Evolutionary conservation across 75 land plant species (phyloP), one percentile per base, ranked within the genome.

Genomic region (Pinus tabuliformis): DNA sequence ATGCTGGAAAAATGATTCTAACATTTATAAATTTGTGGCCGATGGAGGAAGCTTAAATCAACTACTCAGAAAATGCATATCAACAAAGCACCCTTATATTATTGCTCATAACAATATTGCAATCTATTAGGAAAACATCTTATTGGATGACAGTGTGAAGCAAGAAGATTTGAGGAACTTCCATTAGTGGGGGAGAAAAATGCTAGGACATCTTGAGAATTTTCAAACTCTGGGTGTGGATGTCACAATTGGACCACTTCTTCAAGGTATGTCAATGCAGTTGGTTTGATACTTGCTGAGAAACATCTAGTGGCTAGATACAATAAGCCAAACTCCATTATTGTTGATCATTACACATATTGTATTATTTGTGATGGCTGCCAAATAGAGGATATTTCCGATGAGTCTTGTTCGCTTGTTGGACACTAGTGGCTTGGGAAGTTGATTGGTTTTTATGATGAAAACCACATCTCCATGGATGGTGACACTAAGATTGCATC

Each of bases 351-450:
- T 76, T 97, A 97, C 87, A 97, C 98, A 57, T 96, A 91, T 79
- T 77, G 49, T 61, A 96, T 96, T 56, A 66, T 96, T 57, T 98
- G 99, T 12, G 92, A 94, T 87, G 98, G 98, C 8, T 94, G 98
- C 75, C 88, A 97, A 84, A 97, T 94, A 95, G 98, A 94, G 75
- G 99, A 97, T 5, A 83, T 97, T 60, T 73, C 98, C 6, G 87
- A 94, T 78, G 98, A 94, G 78, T 95, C 89, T 26, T 91, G 90
- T 62, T 97, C 93, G 3, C 85, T 97, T 75, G 99, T 93, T 74
- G 95, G 95, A 0, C 93, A 94, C 75, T 97, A 93, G 99, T 98
- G 98, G 3, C 93, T 92, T 37, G 97, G 97, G 6, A 97, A 97
- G 87, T 89, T 92, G 37, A 94, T 91, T 82, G 91, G 88, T 56